A percentile compares a stretch with the other conserved stretches of the same genome.
Evolutionary conservation across 345 rosid genomes (phyloP).

Genomic region (Eucalyptus guilfoylei): DNA sequence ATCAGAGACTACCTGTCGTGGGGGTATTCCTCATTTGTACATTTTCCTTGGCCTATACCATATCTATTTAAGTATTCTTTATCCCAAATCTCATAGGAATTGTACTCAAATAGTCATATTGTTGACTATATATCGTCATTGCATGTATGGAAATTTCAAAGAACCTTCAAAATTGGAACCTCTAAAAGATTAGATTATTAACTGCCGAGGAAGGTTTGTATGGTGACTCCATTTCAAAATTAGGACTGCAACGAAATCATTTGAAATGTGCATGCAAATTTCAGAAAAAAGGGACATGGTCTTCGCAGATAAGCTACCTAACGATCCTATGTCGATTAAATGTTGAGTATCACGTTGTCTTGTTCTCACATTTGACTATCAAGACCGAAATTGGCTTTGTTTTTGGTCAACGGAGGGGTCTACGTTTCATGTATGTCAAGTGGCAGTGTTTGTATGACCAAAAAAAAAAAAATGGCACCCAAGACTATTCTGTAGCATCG

Average conservation of each 20-base stretch:
- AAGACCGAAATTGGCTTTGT: background rate
- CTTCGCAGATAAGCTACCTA: background rate
- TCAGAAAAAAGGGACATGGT: background rate
- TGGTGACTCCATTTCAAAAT: background rate
- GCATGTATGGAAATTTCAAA: background rate
- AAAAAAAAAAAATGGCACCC: no score
- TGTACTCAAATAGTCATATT: background rate
- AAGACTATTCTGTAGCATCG: background rate
- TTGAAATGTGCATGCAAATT: background rate
- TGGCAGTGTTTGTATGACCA: background rate
- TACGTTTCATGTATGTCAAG: background rate
- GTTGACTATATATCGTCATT: background rate
- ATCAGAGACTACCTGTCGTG: accelerated
- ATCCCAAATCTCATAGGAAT: background rate
- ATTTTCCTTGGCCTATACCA: background rate
- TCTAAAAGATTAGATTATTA: background rate
- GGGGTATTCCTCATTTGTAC: background rate
- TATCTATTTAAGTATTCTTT: background rate
- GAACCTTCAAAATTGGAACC: background rate
- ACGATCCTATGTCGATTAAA: background rate
- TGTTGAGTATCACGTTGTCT: background rate
- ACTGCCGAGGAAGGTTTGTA: accelerated
- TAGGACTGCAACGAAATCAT: background rate
- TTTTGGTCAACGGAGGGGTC: background rate
- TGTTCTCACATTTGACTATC: background rate